These are phyloP conservation scores for Fusarium clavum DNA, from an alignment of 2,329 filamentous ascomycete species.

Conservation along the genomic window DNA sequence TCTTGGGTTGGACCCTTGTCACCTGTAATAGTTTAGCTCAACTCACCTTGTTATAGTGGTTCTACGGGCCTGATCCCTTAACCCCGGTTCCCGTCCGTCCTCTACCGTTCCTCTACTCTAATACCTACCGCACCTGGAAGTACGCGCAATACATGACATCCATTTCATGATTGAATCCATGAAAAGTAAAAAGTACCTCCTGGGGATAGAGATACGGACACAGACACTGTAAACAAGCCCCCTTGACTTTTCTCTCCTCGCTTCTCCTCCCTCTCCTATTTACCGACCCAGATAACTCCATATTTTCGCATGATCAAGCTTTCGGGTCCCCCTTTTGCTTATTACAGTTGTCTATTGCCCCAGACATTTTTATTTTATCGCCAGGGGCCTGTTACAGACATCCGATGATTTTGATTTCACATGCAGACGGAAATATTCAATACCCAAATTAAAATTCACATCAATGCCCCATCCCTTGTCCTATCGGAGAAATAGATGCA, in stretches of 20 bases:
- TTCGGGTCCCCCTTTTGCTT: conserved; percentile 27
- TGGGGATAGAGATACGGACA: not conserved
- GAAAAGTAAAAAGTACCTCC: not conserved
- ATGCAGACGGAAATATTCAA: conserved; percentile 19
- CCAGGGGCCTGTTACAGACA: conserved; percentile 21
- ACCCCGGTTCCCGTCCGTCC: conserved; percentile 12
- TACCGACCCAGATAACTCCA: conserved; percentile 16
- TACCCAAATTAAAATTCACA: not conserved
- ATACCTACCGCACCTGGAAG: not conserved
- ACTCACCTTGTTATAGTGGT: conserved; percentile 3
- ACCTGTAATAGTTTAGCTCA: not conserved
- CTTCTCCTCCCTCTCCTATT: conserved; percentile 19
- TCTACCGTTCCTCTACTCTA: conserved; percentile 2
- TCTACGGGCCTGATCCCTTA: not conserved
- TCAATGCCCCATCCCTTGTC: conserved; percentile 8
- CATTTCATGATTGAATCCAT: conserved; percentile 17
- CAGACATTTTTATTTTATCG: conserved; percentile 1
- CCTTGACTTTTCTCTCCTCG: conserved; percentile 10
- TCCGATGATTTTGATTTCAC: not conserved
- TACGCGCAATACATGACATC: conserved; percentile 27
- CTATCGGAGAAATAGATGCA: conserved; percentile 10
- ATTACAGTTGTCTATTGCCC: conserved; percentile 12
- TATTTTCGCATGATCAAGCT: conserved; percentile 32
- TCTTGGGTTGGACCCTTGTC: not conserved
- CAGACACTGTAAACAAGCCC: not conserved